Evolutionary conservation across 805 yeast species (phyloP), one percentile per base, ranked within the genome.

Genomic region (Nakazawaea anatomiae): DNA sequence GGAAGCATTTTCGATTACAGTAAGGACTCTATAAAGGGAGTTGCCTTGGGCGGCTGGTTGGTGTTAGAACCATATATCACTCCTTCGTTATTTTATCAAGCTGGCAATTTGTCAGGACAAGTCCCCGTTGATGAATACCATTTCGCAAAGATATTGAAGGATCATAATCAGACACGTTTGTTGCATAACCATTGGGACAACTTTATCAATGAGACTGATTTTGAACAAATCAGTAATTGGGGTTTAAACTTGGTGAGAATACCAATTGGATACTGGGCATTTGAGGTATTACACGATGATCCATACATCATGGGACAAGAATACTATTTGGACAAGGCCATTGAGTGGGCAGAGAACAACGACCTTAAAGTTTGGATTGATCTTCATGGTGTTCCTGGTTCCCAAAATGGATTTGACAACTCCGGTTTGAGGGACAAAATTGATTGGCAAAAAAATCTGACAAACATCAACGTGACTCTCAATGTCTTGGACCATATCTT

Each of bases 261-360:
- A 53, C 97, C 98, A 43, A 80, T 91, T 50, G 97, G 97, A 9
- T 91, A 91, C 71, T 92, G 98, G 98, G 96, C 96, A 8, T 89
- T 87, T 65, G 62, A 74, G 45, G 61, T 67, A 6, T 70, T 79
- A 43, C 77, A 73, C 25, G 72, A 72, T 49, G 97, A 91, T 64
- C 96, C 97, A 3, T 91, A 89, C 60, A 94, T 89, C 35, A 81
- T 77, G 61, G 97, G 97, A 35, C 96, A 87, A 67, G 79, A 70
- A 52, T 64, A 69, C 7, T 88, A 86, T 66, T 69, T 91, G 49
- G 95, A 88, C 60, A 69, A 76, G 61, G 96, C 96, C 12, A 69
- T 91, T 41, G 75, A 63, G 14, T 92, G 97, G 97, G 81, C 88
- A 42, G 66, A 79, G 46, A 69, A 72, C 14, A 61, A 82, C 56